Conservation (phyloP, 352 stramenopile genomes). For the Phytophthora parvispora region DNA sequence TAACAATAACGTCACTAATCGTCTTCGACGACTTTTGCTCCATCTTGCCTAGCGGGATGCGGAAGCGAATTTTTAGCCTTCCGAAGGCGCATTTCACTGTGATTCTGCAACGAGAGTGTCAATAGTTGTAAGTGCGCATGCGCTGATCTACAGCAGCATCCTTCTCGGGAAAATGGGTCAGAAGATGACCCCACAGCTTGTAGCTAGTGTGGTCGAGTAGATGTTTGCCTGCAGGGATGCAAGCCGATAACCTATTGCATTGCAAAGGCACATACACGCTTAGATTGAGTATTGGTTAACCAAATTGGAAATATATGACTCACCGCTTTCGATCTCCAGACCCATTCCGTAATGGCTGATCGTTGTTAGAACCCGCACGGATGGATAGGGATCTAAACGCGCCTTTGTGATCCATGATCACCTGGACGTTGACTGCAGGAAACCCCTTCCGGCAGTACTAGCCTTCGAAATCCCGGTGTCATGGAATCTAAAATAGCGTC, state of each 20-base stretch:
- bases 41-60: neutral
- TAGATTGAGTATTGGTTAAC: neutral
- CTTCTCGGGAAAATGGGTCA: constrained; percentile 1
- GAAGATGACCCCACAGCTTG: neutral
- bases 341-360: neutral
- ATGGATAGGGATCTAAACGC: neutral
- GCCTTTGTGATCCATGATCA: neutral
- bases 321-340: neutral
- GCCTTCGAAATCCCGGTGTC: neutral
- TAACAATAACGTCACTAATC: neutral
- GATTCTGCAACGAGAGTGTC: neutral
- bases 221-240: neutral
- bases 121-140: neutral
- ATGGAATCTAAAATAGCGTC: neutral
- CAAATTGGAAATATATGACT: neutral
- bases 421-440: neutral
- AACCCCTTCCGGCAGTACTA: neutral
- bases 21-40: neutral
- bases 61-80: neutral
- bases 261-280: neutral
- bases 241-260: neutral
- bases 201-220: constrained; percentile 1
- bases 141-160: neutral
- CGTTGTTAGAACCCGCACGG: neutral
- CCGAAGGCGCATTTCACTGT: neutral